Evolutionary conservation across 2,329 filamentous ascomycete genomes (phyloP), one percentile per base, ranked within the genome.

Genomic region (Xenoacremonium recifei): DNA sequence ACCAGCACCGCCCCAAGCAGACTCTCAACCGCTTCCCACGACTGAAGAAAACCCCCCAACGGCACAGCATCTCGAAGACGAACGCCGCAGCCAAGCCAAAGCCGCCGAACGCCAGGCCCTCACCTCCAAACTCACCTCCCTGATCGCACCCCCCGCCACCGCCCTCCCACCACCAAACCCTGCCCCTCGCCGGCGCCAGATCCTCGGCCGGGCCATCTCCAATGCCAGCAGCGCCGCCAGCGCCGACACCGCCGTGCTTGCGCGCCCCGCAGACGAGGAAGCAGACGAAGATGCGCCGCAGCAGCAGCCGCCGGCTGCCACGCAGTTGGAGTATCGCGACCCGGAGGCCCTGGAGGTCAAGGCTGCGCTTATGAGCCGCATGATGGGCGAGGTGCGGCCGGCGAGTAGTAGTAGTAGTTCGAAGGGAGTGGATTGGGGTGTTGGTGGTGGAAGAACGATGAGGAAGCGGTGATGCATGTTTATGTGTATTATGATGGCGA

Each of bases 181-280:
- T 39, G 49, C 60, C 15, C 52, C 63, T 40, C 51, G 70, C 2
- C 66, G 70, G 38, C 73, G 76, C 10, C 68, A 73, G 40, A 75
- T 83, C 42, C 64, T 83, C 3, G 80, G 80, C 5, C 75, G 80
- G 10, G 80, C 77, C 3, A 62, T 76, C 20, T 81, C 77, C 62
- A 82, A 81, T 53, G 70, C 70, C 3, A 82, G 78, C 3, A 72
- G 71, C 1, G 66, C 67, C 5, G 79, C 75, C 39, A 73, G 64
- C 39, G 57, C 56, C n/a, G 13, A 7, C 23, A 27, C 9, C 23
- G 67, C 61, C 33, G 73, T 74, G 40, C 65, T 64, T 13, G 61
- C 59, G 13, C 51, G 64, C 10, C 53, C 56, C 16, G 40, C 39
- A 16, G 38, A 51, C 25, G 40, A 58, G 7, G 51, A 54, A n/a